phyloP scores from a whole-genome alignment of 495 filamentous ascomycete genomes.

The Platismatia glauca region DNA sequence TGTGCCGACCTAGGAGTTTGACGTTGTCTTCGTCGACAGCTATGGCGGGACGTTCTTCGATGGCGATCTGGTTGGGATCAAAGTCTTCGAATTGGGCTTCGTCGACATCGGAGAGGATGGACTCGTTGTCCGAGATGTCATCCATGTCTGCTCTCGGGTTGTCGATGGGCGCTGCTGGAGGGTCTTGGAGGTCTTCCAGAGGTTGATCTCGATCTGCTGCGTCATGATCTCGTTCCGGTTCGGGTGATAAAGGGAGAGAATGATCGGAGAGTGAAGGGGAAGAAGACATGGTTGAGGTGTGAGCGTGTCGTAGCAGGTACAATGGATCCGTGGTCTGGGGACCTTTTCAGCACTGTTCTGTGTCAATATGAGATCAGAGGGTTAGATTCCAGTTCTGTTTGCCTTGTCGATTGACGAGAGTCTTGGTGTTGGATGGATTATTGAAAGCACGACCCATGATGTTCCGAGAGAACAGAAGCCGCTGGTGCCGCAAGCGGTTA shows the following conservation, averaged over 20 bases:
- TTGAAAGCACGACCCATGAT: too few relatives aligned
- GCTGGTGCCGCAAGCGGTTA: too few relatives aligned
- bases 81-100: constrained; percentile 91
- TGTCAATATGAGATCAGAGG: too few relatives aligned
- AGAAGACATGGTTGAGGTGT: background rate
- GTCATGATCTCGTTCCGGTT: constrained; percentile 39
- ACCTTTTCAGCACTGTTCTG: too few relatives aligned
- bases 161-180: constrained; percentile 30
- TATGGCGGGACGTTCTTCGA: constrained; percentile 66
- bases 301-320: too few relatives aligned
- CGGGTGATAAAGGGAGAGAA: constrained; percentile 25
- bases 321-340: too few relatives aligned
- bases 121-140: constrained; percentile 64
- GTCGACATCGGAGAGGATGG: constrained; percentile 89
- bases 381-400: too few relatives aligned
- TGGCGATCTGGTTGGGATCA: constrained; percentile 64
- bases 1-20: constrained; percentile 62
- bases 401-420: too few relatives aligned
- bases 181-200: constrained; percentile 37
- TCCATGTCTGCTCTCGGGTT: constrained; percentile 29
- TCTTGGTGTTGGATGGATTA: too few relatives aligned
- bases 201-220: constrained; percentile 32
- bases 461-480: too few relatives aligned
- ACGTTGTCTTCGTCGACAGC: constrained; percentile 85
- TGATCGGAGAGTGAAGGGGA: constrained; percentile 19